These are phyloP conservation scores for Aechmea fasciata DNA, from an alignment of 176 grass and related monocot genomes.

Conservation along the genomic window DNA sequence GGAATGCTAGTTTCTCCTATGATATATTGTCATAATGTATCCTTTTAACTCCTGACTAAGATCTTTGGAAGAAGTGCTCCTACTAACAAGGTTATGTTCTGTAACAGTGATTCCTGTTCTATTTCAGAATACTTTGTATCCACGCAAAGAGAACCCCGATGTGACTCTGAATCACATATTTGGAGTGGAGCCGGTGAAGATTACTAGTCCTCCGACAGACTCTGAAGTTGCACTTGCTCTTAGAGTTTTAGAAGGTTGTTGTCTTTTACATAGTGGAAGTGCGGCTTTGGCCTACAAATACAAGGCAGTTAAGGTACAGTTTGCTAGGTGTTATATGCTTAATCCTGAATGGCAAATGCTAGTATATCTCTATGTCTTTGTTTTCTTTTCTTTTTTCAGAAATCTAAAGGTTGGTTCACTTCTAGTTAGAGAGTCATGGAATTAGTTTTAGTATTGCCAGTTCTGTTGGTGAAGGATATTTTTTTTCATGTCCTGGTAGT, in stretches of 20 bases:
- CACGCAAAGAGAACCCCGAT: conserved; percentile 52
- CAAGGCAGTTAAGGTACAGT: conserved; percentile 80
- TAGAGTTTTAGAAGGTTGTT: conserved; percentile 94
- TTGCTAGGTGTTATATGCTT: conserved; percentile 8
- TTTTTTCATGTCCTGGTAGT: too few relatives aligned
- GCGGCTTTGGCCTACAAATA: conserved; percentile 75
- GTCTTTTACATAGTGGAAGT: conserved; percentile 84
- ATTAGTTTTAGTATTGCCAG: too few relatives aligned
- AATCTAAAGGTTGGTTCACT: too few relatives aligned
- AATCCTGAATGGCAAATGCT: too few relatives aligned
- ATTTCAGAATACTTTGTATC: conserved; percentile 88
- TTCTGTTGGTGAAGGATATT: too few relatives aligned
- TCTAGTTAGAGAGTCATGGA: too few relatives aligned
- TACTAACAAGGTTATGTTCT: conserved; percentile 54
- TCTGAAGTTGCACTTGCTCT: conserved; percentile 90
- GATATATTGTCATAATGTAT: conserved; percentile 1
- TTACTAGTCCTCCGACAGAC: conserved; percentile 68
- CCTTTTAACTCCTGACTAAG: neutral
- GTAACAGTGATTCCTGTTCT: conserved; percentile 91
- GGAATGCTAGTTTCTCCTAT: neutral
- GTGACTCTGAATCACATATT: conserved; percentile 68
- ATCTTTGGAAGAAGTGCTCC: conserved; percentile 11
- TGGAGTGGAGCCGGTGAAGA: conserved; percentile 69
- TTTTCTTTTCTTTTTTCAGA: too few relatives aligned
- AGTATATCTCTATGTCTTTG: too few relatives aligned